phyloP scores from a whole-genome alignment of 164 flowering plant species.

The Taxillus chinensis region DNA sequence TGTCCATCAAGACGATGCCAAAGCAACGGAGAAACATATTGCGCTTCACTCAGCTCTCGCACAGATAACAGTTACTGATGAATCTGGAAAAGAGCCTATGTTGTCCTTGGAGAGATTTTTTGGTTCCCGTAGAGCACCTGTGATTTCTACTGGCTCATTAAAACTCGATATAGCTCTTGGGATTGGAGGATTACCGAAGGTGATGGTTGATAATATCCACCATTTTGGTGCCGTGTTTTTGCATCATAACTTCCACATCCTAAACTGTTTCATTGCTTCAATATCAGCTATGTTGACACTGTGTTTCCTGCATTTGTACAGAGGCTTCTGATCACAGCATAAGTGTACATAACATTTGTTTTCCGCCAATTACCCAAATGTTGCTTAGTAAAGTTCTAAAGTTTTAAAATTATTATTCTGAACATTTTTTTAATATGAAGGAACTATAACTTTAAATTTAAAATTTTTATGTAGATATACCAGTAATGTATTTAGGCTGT shows the following conservation, averaged over 20 bases:
- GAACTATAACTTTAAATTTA: too few relatives aligned
- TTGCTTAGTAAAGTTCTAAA: too few relatives aligned
- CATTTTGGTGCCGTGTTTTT: background rate
- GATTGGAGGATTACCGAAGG: conserved; percentile 85
- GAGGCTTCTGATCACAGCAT: too few relatives aligned
- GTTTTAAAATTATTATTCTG: too few relatives aligned
- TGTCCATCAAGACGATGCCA: conserved; percentile 32
- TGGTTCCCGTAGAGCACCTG: conserved; percentile 39
- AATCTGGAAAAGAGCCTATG: conserved; percentile 62
- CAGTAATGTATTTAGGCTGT: too few relatives aligned
- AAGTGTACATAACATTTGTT: too few relatives aligned
- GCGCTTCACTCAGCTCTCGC: conserved; percentile 60
- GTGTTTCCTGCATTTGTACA: too few relatives aligned
- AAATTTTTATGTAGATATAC: too few relatives aligned
- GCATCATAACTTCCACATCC: background rate
- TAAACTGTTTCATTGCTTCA: too few relatives aligned
- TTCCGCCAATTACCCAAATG: too few relatives aligned
- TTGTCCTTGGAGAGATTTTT: conserved; percentile 57
- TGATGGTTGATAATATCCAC: conserved; percentile 10
- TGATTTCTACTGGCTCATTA: conserved; percentile 70
- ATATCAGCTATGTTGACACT: too few relatives aligned
- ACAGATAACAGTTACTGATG: conserved; percentile 32
- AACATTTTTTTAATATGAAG: too few relatives aligned
- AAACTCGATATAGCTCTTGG: conserved; percentile 84
- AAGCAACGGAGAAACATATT: conserved; percentile 43